phyloP scores from a whole-genome alignment of 495 filamentous ascomycete species.

The Xylaria acuta region DNA sequence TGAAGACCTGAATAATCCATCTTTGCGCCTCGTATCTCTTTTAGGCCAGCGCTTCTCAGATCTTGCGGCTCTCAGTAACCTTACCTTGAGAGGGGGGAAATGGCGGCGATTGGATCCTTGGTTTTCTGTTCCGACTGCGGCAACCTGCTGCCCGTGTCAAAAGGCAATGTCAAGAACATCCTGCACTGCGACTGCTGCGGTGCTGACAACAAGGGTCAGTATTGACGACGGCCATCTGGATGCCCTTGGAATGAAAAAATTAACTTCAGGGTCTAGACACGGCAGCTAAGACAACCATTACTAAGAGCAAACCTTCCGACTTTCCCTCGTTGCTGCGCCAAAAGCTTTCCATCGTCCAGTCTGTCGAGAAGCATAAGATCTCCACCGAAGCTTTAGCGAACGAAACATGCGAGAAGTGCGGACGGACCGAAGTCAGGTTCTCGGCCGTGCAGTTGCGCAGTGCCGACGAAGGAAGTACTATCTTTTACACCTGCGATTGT shows the following conservation, averaged over 20 bases:
- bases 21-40: background rate
- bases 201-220: constrained; percentile 76
- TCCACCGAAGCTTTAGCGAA: constrained; percentile 74
- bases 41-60: background rate
- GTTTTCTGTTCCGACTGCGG: constrained; percentile 96
- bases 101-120: constrained; percentile 88
- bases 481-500: constrained; percentile 87
- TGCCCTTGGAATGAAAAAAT: background rate
- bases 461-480: constrained; percentile 93
- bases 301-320: constrained; percentile 79
- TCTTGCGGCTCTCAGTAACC: no score
- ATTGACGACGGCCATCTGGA: background rate
- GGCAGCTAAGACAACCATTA: constrained; percentile 79
- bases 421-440: constrained; percentile 80
- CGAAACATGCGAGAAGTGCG: constrained; percentile 79
- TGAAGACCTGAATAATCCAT: constrained; percentile 1
- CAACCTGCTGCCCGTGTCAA: constrained; percentile 82
- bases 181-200: constrained; percentile 87
- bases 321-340: constrained; percentile 88
- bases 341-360: constrained; percentile 86
- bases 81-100: constrained; percentile 43
- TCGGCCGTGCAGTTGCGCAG: constrained; percentile 85
- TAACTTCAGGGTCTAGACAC: constrained; percentile 64
- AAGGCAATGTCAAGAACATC: constrained; percentile 73
- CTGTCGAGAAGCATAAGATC: constrained; percentile 76